Evolutionary conservation across 371 early-diverging fungal species (phyloP), one percentile per base, ranked within the genome.

Genomic region (Dinochytrium kinnereticum): DNA sequence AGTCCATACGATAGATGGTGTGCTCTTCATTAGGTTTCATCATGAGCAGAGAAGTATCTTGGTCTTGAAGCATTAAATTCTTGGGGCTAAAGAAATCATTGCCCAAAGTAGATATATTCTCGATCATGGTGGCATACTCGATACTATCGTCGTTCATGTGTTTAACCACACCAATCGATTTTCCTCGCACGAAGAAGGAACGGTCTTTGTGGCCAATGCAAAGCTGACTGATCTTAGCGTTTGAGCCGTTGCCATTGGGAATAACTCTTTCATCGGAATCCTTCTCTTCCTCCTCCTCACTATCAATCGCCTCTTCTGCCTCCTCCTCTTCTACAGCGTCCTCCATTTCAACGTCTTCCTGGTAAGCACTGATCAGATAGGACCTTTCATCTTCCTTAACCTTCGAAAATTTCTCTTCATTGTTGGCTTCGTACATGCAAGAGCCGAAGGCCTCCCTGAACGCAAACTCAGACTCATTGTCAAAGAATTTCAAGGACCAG

Each of bases 151-250:
- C 88, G 2, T 84, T 86, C 24, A 10, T 5, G 80, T 93, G 90
- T 73, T 84, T 87, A 75, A 94, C 93, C 2, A 96, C 94, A 3
- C 95, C 95, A 66, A 96, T 93, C 50, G 87, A 86, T 79, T 88
- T 85, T 33, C 96, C 96, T 39, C 94, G 91, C 15, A 92, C 89
- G n/a, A 95, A 92, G 80, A 91, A 95, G 5, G 95, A 93, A 24
- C 94, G 87, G 64, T 91, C 88, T 88, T 91, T 81, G 78, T 89
- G 89, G 0, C 95, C 93, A 49, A 94, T 90, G 0, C 90, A 89
- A 40, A 96, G 86, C 44, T 86, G 88, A 33, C 69, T 68, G 44
- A 51, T 74, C 64, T 76, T 74, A 26, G 68, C 76, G 1, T 78
- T 75, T 37, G 77, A 76, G 34, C 76, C 76, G 19, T 68, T 78